Conservation (phyloP, 2,329 filamentous ascomycete genomes). For the Diaporthe sp. region DNA sequence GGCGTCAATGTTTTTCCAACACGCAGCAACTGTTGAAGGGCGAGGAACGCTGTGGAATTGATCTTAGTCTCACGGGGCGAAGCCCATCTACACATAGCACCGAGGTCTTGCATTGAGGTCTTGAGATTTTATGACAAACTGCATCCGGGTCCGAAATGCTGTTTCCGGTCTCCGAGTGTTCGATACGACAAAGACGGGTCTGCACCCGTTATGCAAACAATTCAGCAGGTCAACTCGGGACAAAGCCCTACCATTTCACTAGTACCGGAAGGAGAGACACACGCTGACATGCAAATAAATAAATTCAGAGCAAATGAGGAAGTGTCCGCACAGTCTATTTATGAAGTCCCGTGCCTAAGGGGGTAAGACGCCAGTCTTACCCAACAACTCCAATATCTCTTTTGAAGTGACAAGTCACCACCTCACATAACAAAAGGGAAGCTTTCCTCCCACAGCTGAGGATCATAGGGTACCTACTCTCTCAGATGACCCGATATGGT, state of each 20-base stretch:
- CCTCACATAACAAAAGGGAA: not conserved
- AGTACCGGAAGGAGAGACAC: not conserved
- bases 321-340: not conserved
- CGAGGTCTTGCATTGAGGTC: not conserved
- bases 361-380: not conserved
- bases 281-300: not conserved
- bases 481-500: not conserved
- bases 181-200: not conserved
- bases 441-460: not conserved
- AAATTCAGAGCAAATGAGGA: not conserved
- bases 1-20: not conserved
- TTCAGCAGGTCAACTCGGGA: not conserved
- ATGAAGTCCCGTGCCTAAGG: not conserved
- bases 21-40: not conserved
- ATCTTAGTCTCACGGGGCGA: not conserved
- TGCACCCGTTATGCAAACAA: slow-evolving; percentile 16
- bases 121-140: not conserved
- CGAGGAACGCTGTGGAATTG: not conserved
- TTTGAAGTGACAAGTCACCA: not conserved
- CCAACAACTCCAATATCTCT: not conserved
- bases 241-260: not conserved
- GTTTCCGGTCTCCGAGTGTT: not conserved
- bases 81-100: not conserved
- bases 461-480: not conserved
- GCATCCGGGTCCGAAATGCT: not conserved